Conservation (phyloP, 2,329 filamentous ascomycete species). For the Colletotrichum eremochloae region DNA sequence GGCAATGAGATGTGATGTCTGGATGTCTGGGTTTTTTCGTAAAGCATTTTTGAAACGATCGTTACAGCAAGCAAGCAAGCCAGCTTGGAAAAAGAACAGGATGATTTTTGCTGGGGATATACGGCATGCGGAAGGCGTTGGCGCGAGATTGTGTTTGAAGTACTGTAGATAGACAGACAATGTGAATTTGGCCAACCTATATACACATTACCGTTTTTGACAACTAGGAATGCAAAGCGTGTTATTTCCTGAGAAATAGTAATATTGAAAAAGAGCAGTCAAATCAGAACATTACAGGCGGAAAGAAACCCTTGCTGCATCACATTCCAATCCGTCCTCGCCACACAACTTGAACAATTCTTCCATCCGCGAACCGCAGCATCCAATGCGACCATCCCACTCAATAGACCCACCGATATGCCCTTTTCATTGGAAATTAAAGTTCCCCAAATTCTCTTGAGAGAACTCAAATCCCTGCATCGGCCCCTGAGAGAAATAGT, state of each 20-base stretch:
- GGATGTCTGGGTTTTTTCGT: conserved; percentile 3
- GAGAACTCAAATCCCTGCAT: background rate
- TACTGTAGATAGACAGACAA: background rate
- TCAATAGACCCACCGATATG: background rate
- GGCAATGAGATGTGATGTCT: conserved; percentile 1
- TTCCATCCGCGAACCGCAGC: too few relatives aligned
- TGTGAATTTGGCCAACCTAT: background rate
- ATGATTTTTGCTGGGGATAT: background rate
- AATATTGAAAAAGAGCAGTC: too few relatives aligned
- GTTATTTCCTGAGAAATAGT: too few relatives aligned
- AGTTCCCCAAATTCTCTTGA: background rate
- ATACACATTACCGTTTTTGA: background rate
- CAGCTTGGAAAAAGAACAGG: background rate
- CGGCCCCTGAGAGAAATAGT: background rate
- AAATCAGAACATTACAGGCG: too few relatives aligned
- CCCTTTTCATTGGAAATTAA: background rate
- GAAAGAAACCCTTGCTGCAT: too few relatives aligned
- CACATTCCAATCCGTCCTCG: too few relatives aligned
- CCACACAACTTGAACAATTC: too few relatives aligned
- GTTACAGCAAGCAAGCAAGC: background rate
- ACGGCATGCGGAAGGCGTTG: background rate
- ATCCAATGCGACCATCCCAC: too few relatives aligned
- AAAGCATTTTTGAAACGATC: conserved; percentile 5
- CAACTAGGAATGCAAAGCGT: too few relatives aligned
- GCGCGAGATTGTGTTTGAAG: background rate